A percentile compares a stretch with the other conserved stretches of the same genome.
Conservation (phyloP, 495 filamentous ascomycete genomes). For the Cairneyella variabilis region DNA sequence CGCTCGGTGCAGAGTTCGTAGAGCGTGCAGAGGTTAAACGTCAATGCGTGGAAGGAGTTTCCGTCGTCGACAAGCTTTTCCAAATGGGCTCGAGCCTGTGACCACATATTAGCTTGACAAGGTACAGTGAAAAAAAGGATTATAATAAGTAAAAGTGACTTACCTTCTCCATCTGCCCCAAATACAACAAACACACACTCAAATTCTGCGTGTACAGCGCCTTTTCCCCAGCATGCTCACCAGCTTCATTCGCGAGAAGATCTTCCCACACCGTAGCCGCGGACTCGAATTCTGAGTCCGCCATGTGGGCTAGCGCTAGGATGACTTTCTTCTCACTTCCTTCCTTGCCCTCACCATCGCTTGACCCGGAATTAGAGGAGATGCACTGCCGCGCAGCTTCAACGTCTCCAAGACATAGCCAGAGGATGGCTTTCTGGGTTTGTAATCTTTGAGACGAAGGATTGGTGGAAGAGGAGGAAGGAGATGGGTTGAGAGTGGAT, state of each 20-base stretch:
- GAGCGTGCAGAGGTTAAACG: slow-evolving; percentile 87
- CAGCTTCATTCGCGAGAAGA: slow-evolving; percentile 41
- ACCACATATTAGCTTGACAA: neutral
- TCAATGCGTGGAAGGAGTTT: slow-evolving; percentile 64
- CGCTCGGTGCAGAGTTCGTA: slow-evolving; percentile 89
- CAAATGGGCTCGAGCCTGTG: slow-evolving; percentile 55
- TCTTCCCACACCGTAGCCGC: slow-evolving; percentile 62
- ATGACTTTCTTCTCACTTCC: slow-evolving; percentile 40
- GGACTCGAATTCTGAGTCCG: slow-evolving; percentile 65
- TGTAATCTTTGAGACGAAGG: slow-evolving; percentile 35
- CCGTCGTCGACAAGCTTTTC: slow-evolving; percentile 58
- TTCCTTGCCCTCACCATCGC: too few relatives aligned
- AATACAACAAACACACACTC: slow-evolving; percentile 79
- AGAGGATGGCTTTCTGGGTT: slow-evolving; percentile 58
- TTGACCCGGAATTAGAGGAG: slow-evolving; percentile 19
- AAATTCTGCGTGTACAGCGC: slow-evolving; percentile 73
- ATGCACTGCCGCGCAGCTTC: slow-evolving; percentile 57
- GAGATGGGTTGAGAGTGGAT: slow-evolving; percentile 32
- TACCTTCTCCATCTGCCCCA: slow-evolving; percentile 71
- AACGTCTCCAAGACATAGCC: slow-evolving; percentile 72
- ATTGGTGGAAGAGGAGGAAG: slow-evolving; percentile 4
- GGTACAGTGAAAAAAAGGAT: neutral
- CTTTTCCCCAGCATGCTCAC: slow-evolving; percentile 21
- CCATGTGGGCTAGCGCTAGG: slow-evolving; percentile 66
- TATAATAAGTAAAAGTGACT: slow-evolving; percentile 8